Conservation (phyloP, 352 stramenopile genomes). For the Pythium scleroteichum region DNA sequence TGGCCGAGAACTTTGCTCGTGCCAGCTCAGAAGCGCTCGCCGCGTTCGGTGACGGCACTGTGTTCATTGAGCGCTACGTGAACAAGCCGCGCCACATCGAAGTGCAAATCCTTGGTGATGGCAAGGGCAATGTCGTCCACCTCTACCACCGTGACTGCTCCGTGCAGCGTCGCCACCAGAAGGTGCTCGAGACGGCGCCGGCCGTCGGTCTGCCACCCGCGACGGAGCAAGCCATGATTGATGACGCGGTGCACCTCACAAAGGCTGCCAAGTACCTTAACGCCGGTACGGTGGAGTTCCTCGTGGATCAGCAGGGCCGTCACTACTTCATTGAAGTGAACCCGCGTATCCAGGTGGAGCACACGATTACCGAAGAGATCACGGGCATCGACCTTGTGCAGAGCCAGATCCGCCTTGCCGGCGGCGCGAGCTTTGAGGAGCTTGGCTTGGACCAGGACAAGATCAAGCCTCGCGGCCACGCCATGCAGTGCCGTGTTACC, state of each 20-base stretch:
- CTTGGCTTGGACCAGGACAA: constrained; percentile 94
- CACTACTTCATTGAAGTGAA: constrained; percentile 99
- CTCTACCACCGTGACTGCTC: constrained; percentile 97
- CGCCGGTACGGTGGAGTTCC: constrained; percentile 98
- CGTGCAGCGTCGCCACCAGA: constrained; percentile 98
- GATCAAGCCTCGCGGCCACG: constrained; percentile 91
- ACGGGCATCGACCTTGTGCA: constrained; percentile 97
- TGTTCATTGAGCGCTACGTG: constrained; percentile 97
- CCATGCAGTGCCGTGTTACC: constrained; percentile 97
- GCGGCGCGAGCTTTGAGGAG: constrained; percentile 91
- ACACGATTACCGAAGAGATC: constrained; percentile 93
- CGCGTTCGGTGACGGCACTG: constrained; percentile 93
- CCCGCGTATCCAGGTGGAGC: constrained; percentile 96
- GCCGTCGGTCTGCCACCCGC: constrained; percentile 81
- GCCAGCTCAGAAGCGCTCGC: constrained; percentile 86
- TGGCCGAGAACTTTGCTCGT: constrained; percentile 87
- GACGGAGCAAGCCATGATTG: constrained; percentile 91
- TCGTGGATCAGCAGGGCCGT: constrained; percentile 91
- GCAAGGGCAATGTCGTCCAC: constrained; percentile 93
- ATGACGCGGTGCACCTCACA: constrained; percentile 91
- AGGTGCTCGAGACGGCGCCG: constrained; percentile 95
- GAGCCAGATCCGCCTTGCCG: constrained; percentile 95
- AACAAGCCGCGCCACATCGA: constrained; percentile 96
- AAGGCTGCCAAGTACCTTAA: constrained; percentile 94
- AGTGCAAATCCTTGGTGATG: constrained; percentile 97